Evolutionary conservation across 2,329 filamentous ascomycete genomes (phyloP).

Genomic region (Capronia americana): DNA sequence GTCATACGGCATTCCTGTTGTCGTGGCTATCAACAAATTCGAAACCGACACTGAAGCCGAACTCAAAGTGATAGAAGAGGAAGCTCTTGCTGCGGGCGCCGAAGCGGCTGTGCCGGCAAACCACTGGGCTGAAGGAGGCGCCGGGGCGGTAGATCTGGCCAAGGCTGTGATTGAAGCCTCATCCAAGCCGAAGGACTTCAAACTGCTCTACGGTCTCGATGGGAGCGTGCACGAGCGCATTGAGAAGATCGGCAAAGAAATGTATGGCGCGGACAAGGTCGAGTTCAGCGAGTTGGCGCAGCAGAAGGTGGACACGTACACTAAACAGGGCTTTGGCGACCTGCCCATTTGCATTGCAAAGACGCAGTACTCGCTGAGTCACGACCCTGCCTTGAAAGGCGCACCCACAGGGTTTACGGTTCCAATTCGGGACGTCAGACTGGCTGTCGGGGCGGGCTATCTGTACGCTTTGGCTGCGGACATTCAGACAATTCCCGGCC

Average conservation of each 20-base stretch:
- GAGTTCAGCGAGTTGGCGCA: slow-evolving; percentile 94
- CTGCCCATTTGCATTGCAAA: slow-evolving; percentile 97
- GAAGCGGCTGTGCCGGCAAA: slow-evolving; percentile 92
- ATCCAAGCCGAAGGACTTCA: slow-evolving; percentile 84
- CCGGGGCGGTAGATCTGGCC: slow-evolving; percentile 86
- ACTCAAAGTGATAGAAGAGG: slow-evolving; percentile 85
- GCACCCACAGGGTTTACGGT: slow-evolving; percentile 93
- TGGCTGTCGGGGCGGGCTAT: slow-evolving; percentile 94
- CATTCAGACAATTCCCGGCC: slow-evolving; percentile 95
- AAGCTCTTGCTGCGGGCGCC: slow-evolving; percentile 87
- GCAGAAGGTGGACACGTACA: slow-evolving; percentile 96
- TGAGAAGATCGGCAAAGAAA: slow-evolving; percentile 84
- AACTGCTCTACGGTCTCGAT: slow-evolving; percentile 81
- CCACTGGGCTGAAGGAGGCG: slow-evolving; percentile 95
- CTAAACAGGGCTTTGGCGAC: slow-evolving; percentile 87
- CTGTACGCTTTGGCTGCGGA: slow-evolving; percentile 94
- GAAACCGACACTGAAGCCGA: slow-evolving; percentile 92
- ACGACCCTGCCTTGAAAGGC: slow-evolving; percentile 92
- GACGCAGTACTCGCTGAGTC: slow-evolving; percentile 95
- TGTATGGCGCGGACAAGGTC: slow-evolving; percentile 91
- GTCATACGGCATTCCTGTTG: slow-evolving; percentile 87
- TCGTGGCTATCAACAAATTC: slow-evolving; percentile 98
- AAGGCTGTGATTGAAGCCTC: slow-evolving; percentile 83
- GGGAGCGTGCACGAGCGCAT: slow-evolving; percentile 86
- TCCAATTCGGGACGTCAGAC: slow-evolving; percentile 89